Evolutionary conservation across 139 green algal genomes (phyloP).

Genomic region (Chlorella vulgaris): DNA sequence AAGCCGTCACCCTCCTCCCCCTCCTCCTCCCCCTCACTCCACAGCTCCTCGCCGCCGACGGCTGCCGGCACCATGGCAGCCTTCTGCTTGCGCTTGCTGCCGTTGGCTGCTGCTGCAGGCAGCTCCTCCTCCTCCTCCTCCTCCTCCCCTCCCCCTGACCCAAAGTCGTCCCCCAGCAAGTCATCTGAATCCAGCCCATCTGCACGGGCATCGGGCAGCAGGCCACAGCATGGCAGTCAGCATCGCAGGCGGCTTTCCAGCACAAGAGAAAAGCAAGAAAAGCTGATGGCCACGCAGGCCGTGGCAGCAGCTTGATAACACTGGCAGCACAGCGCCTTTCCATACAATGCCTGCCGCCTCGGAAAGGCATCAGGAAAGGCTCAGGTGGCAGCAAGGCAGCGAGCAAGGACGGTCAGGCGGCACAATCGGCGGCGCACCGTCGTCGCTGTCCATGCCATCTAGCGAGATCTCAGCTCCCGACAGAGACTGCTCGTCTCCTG

Average conservation of each 20-base stretch:
- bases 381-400: too few species aligned
- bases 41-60: background rate
- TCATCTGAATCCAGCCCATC: conserved; percentile 7
- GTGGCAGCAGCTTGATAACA: background rate
- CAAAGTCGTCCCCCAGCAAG: conserved; percentile 31
- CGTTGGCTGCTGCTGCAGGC: background rate
- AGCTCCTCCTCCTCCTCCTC: conserved; percentile 19
- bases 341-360: too few species aligned
- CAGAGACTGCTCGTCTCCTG: conserved; percentile 34
- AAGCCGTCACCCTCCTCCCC: background rate
- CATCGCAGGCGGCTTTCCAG: background rate
- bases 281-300: too few species aligned
- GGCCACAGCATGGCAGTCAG: background rate
- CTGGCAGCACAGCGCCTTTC: background rate
- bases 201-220: too few species aligned
- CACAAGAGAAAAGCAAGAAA: too few species aligned
- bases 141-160: conserved; percentile 43
- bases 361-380: too few species aligned
- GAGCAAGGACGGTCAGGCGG: too few species aligned
- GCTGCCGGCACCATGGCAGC: background rate
- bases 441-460: conserved; percentile 24
- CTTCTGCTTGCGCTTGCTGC: conserved; percentile 5
- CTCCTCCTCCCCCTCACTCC: background rate
- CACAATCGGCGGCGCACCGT: too few species aligned
- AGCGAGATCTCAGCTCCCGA: conserved; percentile 20